A percentile compares a stretch with the other conserved stretches of the same genome.
Evolutionary conservation across 2,329 filamentous ascomycete species (phyloP).

Genomic region (Alternaria alternata): DNA sequence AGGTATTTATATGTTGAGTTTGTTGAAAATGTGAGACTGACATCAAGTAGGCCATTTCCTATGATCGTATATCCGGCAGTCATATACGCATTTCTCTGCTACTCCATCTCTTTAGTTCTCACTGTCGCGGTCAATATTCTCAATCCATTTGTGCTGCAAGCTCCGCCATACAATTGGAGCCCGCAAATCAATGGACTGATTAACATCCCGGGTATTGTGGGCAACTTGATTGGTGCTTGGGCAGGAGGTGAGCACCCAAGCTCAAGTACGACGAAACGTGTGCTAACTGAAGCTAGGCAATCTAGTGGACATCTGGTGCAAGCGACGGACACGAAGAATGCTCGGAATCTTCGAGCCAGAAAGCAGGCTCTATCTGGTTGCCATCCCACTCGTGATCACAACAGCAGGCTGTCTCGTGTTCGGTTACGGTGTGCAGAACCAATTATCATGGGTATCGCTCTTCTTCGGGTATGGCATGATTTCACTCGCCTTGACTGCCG

Average conservation of each 20-base stretch:
- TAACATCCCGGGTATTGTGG: conserved; percentile 53
- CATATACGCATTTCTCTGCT: conserved; percentile 50
- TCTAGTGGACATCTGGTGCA: conserved; percentile 55
- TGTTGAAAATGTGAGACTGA: not conserved
- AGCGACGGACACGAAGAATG: conserved; percentile 52
- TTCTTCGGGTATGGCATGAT: conserved; percentile 60
- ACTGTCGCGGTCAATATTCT: conserved; percentile 53
- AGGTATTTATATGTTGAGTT: conserved; percentile 8
- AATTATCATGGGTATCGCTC: conserved; percentile 54
- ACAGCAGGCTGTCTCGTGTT: conserved; percentile 56
- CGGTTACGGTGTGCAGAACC: conserved; percentile 55
- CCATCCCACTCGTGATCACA: conserved; percentile 54
- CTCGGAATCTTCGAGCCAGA: conserved; percentile 58
- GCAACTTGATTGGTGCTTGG: conserved; percentile 55
- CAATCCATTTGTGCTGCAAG: conserved; percentile 51
- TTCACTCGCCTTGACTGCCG: conserved; percentile 53
- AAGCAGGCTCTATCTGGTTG: conserved; percentile 52
- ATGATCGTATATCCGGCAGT: conserved; percentile 51
- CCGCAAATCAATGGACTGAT: conserved; percentile 51
- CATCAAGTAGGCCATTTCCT: conserved; percentile 43
- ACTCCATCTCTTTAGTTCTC: conserved; percentile 49
- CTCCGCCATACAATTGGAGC: conserved; percentile 50
- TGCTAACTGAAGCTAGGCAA: conserved; percentile 39
- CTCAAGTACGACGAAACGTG: not conserved
- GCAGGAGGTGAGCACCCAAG: conserved; percentile 39